A percentile compares a stretch with the other conserved stretches of the same genome.
Evolutionary conservation across 805 yeast genomes (phyloP).

Genomic region (Ogataea paraovalis): DNA sequence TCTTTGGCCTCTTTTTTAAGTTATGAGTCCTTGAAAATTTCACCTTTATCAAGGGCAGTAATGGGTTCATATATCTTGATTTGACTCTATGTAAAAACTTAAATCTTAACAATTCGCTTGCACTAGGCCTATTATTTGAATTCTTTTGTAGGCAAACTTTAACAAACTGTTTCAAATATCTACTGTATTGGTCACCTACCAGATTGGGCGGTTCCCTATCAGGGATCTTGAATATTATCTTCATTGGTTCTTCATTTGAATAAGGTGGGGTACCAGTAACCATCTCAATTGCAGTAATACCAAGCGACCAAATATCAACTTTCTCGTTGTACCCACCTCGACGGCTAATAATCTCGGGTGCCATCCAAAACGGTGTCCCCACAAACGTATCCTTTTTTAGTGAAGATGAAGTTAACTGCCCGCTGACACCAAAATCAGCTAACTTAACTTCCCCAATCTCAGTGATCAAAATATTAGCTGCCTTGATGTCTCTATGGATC

Average conservation of each 20-base stretch:
- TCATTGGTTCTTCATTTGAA: conserved; percentile 68
- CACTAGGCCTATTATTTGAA: conserved; percentile 62
- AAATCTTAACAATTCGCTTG: conserved; percentile 49
- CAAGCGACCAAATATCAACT: conserved; percentile 95
- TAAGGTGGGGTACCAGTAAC: conserved; percentile 81
- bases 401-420: conserved; percentile 60
- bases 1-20: conserved; percentile 37
- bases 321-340: conserved; percentile 69
- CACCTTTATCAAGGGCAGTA: conserved; percentile 26
- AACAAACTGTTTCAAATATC: conserved; percentile 51
- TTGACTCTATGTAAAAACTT: conserved; percentile 43
- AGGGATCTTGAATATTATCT: conserved; percentile 70
- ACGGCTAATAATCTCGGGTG: conserved; percentile 80
- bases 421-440: conserved; percentile 93
- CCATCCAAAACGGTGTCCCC: conserved; percentile 99
- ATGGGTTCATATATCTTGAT: conserved; percentile 22
- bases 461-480: conserved; percentile 81
- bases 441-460: conserved; percentile 66
- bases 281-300: conserved; percentile 86
- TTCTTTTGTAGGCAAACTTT: conserved; percentile 61
- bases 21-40: conserved; percentile 36
- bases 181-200: conserved; percentile 40
- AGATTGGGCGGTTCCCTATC: conserved; percentile 58
- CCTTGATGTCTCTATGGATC: conserved; percentile 87
- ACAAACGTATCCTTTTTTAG: conserved; percentile 70